phyloP scores from a whole-genome alignment of 2,329 filamentous ascomycete genomes.

The Aspergillus costaricaensis region DNA sequence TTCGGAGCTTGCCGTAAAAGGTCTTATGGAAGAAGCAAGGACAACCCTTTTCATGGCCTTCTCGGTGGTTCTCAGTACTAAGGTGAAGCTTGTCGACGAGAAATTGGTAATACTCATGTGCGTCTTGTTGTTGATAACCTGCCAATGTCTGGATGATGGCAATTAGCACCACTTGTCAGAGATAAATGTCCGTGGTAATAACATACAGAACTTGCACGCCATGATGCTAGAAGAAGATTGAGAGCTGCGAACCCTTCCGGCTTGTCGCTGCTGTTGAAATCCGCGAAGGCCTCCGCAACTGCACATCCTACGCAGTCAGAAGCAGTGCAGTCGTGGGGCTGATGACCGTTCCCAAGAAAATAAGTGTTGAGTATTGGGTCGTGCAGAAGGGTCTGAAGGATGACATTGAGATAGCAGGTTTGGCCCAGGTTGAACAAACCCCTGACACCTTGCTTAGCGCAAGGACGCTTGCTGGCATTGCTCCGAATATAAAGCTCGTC shows the following conservation, averaged over 20 bases:
- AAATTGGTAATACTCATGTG: slow-evolving; percentile 96
- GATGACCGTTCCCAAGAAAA: slow-evolving; percentile 88
- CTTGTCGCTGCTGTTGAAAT: slow-evolving; percentile 62
- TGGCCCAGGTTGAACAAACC: slow-evolving; percentile 98
- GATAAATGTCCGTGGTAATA: slow-evolving; percentile 40
- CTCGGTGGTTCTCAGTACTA: slow-evolving; percentile 70
- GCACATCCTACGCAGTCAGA: slow-evolving; percentile 62
- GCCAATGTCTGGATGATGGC: slow-evolving; percentile 62
- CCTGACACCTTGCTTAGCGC: slow-evolving; percentile 81
- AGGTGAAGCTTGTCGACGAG: slow-evolving; percentile 88
- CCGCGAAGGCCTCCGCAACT: slow-evolving; percentile 63
- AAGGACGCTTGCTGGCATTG: slow-evolving; percentile 79
- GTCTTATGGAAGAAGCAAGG: slow-evolving; percentile 91
- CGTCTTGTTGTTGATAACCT: slow-evolving; percentile 93
- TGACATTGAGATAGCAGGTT: slow-evolving; percentile 97
- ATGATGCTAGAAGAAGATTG: slow-evolving; percentile 84
- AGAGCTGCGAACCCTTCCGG: slow-evolving; percentile 89
- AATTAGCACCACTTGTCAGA: not conserved
- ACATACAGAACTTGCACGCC: slow-evolving; percentile 75
- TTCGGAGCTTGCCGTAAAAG: slow-evolving; percentile 89
- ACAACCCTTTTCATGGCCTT: slow-evolving; percentile 60
- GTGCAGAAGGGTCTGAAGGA: slow-evolving; percentile 89
- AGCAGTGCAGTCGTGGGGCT: slow-evolving; percentile 68
- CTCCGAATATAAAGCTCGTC: slow-evolving; percentile 74
- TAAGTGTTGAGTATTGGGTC: slow-evolving; percentile 90